Percentiles rank a stretch among this genome's conserved stretches.
phyloP scores from a whole-genome alignment of 225 moss, liverwort and hornwort genomes.

The Thuidium tamariscinum region DNA sequence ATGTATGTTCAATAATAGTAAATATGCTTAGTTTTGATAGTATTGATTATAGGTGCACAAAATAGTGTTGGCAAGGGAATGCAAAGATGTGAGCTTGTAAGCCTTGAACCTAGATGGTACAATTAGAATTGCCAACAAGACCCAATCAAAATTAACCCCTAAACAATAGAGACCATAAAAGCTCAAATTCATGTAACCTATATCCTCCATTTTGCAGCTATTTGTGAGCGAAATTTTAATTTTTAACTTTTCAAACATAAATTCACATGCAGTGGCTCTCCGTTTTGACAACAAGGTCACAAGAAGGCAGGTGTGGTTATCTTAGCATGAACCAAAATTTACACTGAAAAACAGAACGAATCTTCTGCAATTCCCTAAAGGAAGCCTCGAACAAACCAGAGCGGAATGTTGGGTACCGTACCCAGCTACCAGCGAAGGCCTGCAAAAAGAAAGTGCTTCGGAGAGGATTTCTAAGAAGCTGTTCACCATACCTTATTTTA shows the following conservation, averaged over 20 bases:
- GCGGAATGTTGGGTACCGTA: background rate
- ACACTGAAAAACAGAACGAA: background rate
- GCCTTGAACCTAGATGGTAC: too few species aligned
- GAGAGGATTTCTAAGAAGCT: background rate
- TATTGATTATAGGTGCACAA: too few species aligned
- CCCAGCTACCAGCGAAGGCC: background rate
- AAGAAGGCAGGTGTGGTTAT: too few species aligned
- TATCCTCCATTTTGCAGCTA: background rate
- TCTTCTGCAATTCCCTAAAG: background rate
- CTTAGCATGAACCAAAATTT: background rate
- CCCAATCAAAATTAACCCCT: background rate
- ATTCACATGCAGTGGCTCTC: too few species aligned
- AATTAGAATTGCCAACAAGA: background rate
- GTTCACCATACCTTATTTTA: background rate
- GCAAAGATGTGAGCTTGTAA: too few species aligned
- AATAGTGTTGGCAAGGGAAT: too few species aligned
- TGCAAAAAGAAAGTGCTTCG: background rate
- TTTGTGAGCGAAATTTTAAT: background rate
- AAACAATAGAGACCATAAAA: rapidly evolving
- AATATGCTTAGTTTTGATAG: too few species aligned
- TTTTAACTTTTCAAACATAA: background rate
- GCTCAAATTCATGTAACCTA: background rate
- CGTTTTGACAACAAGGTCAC: background rate
- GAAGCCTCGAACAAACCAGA: background rate
- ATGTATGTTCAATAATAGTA: too few species aligned